phyloP scores from a whole-genome alignment of 805 yeast species.

The Tetrapisispora arboricola region DNA sequence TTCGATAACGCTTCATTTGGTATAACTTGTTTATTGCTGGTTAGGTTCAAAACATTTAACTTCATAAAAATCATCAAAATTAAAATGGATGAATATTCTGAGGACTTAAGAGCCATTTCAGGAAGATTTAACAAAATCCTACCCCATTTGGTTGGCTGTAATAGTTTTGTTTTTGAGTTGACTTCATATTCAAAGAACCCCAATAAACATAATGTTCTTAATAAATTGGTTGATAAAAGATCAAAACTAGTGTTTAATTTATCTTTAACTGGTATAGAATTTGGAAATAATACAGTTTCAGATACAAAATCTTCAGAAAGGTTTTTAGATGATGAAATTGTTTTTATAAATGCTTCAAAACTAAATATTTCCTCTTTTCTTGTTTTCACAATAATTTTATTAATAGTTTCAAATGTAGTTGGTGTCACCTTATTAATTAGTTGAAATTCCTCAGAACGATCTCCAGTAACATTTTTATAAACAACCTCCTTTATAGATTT shows the following conservation, averaged over 20 bases:
- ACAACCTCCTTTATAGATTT: slow-evolving; percentile 46
- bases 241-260: slow-evolving; percentile 40
- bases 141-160: slow-evolving; percentile 44
- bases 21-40: slow-evolving; percentile 27
- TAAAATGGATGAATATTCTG: slow-evolving; percentile 34
- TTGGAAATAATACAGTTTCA: slow-evolving; percentile 23
- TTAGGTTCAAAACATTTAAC: slow-evolving; percentile 32
- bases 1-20: slow-evolving; percentile 25
- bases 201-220: slow-evolving; percentile 43
- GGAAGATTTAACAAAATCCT: slow-evolving; percentile 31
- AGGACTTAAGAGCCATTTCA: slow-evolving; percentile 23
- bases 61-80: slow-evolving; percentile 40
- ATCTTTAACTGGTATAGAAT: slow-evolving; percentile 21
- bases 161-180: slow-evolving; percentile 15
- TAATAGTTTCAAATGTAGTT: slow-evolving; percentile 37
- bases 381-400: slow-evolving; percentile 27
- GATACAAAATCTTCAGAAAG: slow-evolving; percentile 27
- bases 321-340: slow-evolving; percentile 21
- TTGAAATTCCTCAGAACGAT: slow-evolving; percentile 29
- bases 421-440: slow-evolving; percentile 47
- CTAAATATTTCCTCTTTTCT: slow-evolving; percentile 20
- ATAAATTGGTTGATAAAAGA: slow-evolving; percentile 43
- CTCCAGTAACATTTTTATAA: slow-evolving; percentile 36
- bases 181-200: slow-evolving; percentile 37
- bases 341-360: slow-evolving; percentile 19